Evolutionary conservation across 148 eudicot species (phyloP).

Genomic region (Silene latifolia): DNA sequence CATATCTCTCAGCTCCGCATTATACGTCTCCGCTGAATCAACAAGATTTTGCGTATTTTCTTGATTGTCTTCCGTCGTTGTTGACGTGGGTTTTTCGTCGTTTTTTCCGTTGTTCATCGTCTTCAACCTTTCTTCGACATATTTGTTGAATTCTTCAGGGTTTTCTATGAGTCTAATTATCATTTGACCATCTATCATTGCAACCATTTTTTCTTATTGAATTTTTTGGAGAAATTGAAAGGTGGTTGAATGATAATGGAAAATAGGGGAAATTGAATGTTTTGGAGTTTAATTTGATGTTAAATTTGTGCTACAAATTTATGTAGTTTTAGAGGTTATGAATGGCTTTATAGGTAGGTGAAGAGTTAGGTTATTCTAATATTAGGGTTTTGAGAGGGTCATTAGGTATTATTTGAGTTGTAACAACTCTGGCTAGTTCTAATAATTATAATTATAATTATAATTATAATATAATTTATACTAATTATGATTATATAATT

Average conservation of each 20-base stretch:
- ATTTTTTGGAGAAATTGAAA: background rate
- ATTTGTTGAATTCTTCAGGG: constrained; percentile 11
- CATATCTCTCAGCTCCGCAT: constrained; percentile 41
- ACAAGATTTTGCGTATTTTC: background rate
- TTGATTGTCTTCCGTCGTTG: background rate
- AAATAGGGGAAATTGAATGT: constrained; percentile 5
- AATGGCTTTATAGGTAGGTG: constrained; percentile 15
- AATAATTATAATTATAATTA: no score
- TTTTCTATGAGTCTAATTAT: constrained; percentile 19
- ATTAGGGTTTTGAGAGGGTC: constrained; percentile 16
- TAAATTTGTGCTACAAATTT: no score
- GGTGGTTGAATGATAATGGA: background rate
- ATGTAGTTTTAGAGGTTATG: background rate
- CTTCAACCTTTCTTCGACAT: constrained; percentile 1
- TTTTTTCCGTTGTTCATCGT: background rate
- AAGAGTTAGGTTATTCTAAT: constrained; percentile 11
- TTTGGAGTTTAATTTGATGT: background rate
- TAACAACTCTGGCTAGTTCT: background rate
- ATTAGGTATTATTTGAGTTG: background rate
- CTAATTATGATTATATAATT: no score
- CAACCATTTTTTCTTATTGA: constrained; percentile 2
- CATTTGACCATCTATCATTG: constrained; percentile 27
- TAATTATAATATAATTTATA: no score
- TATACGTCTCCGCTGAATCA: constrained; percentile 34
- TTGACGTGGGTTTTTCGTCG: background rate